phyloP scores from a whole-genome alignment of 768 basidiomycete genomes.

The Pleurotus djamor region DNA sequence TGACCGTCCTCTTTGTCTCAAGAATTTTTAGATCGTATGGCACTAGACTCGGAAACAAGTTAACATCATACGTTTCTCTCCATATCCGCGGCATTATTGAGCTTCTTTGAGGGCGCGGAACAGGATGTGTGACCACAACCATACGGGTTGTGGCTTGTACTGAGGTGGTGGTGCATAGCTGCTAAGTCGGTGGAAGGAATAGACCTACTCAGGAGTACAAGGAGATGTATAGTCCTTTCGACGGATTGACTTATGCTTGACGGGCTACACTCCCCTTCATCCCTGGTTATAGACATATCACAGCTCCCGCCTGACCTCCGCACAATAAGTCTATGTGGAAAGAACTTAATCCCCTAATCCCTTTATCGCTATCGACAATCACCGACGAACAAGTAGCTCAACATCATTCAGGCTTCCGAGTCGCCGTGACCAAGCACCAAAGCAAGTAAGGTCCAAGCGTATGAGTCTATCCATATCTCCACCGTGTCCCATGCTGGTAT shows the following conservation, averaged over 20 bases:
- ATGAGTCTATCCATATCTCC: no score
- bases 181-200: background rate
- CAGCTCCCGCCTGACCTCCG: background rate
- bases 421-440: no score
- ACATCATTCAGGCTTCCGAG: no score
- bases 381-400: background rate
- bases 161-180: no score
- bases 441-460: no score
- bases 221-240: background rate
- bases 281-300: background rate
- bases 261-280: background rate
- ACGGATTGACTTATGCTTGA: background rate
- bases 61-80: background rate
- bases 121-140: background rate
- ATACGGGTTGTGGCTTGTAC: background rate
- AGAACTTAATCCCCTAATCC: no score
- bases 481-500: no score
- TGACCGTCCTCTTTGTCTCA: background rate
- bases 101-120: background rate
- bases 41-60: background rate
- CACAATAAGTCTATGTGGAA: no score
- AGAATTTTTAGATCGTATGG: background rate
- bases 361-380: background rate
- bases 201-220: background rate
- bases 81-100: background rate